Conservation (phyloP, 306 rosid genomes). For the Cicer judaicum region DNA sequence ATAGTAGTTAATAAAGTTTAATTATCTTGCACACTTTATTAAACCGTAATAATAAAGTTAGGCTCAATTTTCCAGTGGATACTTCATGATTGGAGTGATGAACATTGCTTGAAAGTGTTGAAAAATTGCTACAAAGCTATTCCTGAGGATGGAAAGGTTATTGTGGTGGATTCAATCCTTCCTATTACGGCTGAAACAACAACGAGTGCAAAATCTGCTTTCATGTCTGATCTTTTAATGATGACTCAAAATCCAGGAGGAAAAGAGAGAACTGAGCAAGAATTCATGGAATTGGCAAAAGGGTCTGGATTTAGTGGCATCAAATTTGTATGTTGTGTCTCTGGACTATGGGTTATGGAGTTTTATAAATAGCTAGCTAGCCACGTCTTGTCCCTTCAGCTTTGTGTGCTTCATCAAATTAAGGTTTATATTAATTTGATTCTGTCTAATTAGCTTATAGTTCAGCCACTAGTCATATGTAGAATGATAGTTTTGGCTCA, state of each 20-base stretch:
- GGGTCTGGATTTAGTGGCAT: slow-evolving; percentile 46
- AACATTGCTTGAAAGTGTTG: slow-evolving; percentile 45
- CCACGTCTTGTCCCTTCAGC: neutral
- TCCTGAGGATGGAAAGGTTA: slow-evolving; percentile 43
- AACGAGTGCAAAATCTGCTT: neutral
- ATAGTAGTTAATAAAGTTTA: no score
- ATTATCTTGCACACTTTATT: no score
- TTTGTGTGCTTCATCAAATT: neutral
- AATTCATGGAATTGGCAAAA: slow-evolving; percentile 33
- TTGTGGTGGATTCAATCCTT: slow-evolving; percentile 43
- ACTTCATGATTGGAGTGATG: slow-evolving; percentile 52
- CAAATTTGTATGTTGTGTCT: slow-evolving; percentile 20
- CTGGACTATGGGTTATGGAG: slow-evolving; percentile 50
- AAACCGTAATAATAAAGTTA: no score
- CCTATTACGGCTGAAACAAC: slow-evolving; percentile 25
- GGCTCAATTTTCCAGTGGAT: slow-evolving; percentile 38
- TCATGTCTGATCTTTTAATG: slow-evolving; percentile 37
- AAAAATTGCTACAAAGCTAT: slow-evolving; percentile 43
- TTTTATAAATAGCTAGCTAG: slow-evolving; percentile 42
- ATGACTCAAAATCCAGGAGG: slow-evolving; percentile 49
- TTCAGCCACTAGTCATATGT: no score
- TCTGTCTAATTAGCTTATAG: no score
- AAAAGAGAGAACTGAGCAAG: slow-evolving; percentile 39
- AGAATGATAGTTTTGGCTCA: no score
- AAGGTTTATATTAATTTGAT: neutral